Conservation (phyloP, 2,329 filamentous ascomycete species). For the Fusarium drepaniforme region DNA sequence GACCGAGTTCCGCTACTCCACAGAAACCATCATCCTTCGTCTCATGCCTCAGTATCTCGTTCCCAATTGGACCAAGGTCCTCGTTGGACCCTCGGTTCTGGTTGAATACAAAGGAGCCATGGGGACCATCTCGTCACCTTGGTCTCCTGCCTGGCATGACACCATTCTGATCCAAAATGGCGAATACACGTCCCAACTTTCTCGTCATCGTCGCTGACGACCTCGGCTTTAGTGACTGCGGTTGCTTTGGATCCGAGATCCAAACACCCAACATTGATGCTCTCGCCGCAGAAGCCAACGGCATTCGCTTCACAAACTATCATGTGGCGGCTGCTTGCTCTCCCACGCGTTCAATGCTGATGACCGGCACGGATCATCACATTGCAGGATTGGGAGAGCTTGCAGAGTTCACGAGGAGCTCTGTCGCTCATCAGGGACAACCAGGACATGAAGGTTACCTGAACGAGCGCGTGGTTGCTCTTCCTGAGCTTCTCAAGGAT, state of each 20-base stretch:
- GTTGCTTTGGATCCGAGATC: conserved; percentile 49
- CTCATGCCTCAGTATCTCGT: background rate
- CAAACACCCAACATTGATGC: conserved; percentile 47
- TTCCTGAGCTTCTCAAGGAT: background rate
- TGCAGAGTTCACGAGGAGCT: conserved; percentile 59
- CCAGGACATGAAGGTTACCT: conserved; percentile 75
- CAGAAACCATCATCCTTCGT: background rate
- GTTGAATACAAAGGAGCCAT: background rate
- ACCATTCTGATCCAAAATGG: conserved; percentile 57
- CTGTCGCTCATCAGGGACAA: conserved; percentile 62
- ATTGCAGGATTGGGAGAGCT: conserved; percentile 68
- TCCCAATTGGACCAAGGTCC: background rate
- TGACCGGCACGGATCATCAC: conserved; percentile 59
- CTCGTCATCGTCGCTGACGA: conserved; percentile 51
- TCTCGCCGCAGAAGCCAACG: conserved; percentile 53
- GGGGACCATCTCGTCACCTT: background rate
- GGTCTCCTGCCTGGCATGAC: background rate
- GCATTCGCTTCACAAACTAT: conserved; percentile 74
- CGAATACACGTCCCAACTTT: conserved; percentile 48
- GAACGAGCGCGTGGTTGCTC: conserved; percentile 52
- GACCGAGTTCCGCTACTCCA: background rate
- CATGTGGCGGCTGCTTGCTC: conserved; percentile 75
- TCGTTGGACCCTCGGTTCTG: background rate
- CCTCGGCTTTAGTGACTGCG: conserved; percentile 49
- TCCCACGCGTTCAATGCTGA: conserved; percentile 75